Conservation (phyloP, 208 protist genomes). For the Trypanosoma lewisi region DNA sequence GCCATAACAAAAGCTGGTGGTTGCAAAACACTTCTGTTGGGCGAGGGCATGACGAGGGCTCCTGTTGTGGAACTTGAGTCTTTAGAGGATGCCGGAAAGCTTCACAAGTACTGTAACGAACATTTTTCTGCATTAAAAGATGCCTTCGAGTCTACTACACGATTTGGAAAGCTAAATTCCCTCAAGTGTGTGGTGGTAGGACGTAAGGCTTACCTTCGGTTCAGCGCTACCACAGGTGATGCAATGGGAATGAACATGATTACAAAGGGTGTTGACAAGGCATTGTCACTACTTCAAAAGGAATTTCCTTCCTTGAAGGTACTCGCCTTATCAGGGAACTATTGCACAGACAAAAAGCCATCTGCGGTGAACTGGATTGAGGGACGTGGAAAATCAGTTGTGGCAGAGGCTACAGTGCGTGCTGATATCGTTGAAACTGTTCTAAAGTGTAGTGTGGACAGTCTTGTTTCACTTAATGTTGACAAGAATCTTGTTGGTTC, state of each 20-base stretch:
- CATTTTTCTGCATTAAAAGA: constrained; percentile 80
- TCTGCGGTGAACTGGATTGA: constrained; percentile 98
- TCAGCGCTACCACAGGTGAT: constrained; percentile 95
- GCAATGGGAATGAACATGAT: constrained; percentile 99
- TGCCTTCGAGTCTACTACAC: constrained; percentile 93
- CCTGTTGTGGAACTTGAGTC: constrained; percentile 91
- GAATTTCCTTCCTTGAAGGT: constrained; percentile 92
- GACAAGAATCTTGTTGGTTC: constrained; percentile 97
- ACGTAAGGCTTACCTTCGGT: constrained; percentile 92
- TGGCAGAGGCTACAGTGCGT: constrained; percentile 93
- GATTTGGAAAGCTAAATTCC: constrained; percentile 92
- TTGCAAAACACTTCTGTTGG: constrained; percentile 84
- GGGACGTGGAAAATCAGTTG: constrained; percentile 95
- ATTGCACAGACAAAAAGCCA: constrained; percentile 99
- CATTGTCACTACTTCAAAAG: constrained; percentile 79
- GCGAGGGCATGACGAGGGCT: constrained; percentile 97
- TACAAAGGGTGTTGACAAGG: constrained; percentile 96
- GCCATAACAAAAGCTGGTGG: constrained; percentile 92
- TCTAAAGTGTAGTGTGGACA: constrained; percentile 94
- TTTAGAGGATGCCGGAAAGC: constrained; percentile 67
- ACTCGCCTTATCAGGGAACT: constrained; percentile 95
- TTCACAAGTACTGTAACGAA: constrained; percentile 91
- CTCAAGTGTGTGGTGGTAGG: constrained; percentile 90
- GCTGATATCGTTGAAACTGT: constrained; percentile 87
- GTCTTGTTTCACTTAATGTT: constrained; percentile 91